phyloP scores from a whole-genome alignment of 495 filamentous ascomycete species.

The Penicillium verhagenii region DNA sequence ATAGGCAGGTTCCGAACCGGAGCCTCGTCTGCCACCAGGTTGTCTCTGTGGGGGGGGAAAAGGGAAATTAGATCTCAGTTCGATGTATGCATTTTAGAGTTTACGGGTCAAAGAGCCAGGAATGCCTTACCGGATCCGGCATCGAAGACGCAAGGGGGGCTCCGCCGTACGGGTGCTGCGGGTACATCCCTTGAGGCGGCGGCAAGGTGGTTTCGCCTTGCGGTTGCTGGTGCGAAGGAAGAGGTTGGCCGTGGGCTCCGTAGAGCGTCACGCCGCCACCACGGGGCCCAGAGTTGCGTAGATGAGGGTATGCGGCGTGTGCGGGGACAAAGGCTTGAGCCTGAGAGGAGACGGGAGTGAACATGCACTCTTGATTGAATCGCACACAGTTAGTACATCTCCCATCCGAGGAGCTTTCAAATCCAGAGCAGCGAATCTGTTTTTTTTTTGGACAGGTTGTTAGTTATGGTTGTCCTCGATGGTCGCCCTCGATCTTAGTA shows the following conservation, averaged over 20 bases:
- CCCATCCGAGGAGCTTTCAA: slow-evolving; percentile 73
- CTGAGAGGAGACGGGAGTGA: slow-evolving; percentile 80
- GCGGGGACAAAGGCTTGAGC: slow-evolving; percentile 82
- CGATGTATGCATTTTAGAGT: neutral
- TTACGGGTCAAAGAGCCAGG: slow-evolving; percentile 13
- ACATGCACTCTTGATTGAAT: slow-evolving; percentile 84
- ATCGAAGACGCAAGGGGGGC: slow-evolving; percentile 37
- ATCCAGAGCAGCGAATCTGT: slow-evolving; percentile 83
- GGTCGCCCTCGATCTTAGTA: neutral
- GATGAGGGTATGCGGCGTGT: slow-evolving; percentile 65
- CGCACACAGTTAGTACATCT: slow-evolving; percentile 77
- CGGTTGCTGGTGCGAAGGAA: slow-evolving; percentile 55
- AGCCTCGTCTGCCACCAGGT: slow-evolving; percentile 42
- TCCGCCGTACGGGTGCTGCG: slow-evolving; percentile 36
- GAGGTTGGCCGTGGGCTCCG: slow-evolving; percentile 75
- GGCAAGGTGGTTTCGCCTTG: slow-evolving; percentile 46
- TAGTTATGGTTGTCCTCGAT: neutral
- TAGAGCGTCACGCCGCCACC: slow-evolving; percentile 53
- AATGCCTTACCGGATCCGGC: slow-evolving; percentile 50
- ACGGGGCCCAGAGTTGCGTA: slow-evolving; percentile 49
- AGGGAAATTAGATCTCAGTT: slow-evolving; percentile 19
- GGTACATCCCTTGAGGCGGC: slow-evolving; percentile 49
- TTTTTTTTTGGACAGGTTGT: too few relatives aligned
- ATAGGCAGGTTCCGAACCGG: slow-evolving; percentile 50
- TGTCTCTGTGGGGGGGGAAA: slow-evolving; percentile 34